These are phyloP conservation scores for Hammondia hammondi DNA, from an alignment of 169 alveolate genomes.

Conservation along the genomic window DNA sequence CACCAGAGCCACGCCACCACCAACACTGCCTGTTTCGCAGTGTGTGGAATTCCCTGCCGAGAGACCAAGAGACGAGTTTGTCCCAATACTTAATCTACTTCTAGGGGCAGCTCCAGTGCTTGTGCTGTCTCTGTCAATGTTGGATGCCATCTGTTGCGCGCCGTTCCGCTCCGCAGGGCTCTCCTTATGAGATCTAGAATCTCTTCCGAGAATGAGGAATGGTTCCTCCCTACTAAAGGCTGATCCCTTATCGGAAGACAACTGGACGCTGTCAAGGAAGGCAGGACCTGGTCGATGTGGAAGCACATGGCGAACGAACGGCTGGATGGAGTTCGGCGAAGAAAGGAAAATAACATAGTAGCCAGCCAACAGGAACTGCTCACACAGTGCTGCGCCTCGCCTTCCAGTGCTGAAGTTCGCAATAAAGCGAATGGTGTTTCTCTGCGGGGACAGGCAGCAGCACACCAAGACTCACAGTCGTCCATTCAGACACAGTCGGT, in stretches of 20 bases:
- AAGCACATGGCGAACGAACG: slow-evolving; percentile 60
- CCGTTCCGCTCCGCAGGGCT: neutral
- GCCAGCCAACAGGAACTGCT: slow-evolving; percentile 60
- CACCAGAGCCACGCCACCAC: neutral
- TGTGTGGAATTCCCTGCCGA: too few relatives aligned
- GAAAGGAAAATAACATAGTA: slow-evolving; percentile 47
- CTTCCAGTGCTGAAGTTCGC: slow-evolving; percentile 59
- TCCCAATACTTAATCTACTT: too few relatives aligned
- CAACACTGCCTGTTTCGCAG: too few relatives aligned
- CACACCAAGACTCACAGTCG: too few relatives aligned
- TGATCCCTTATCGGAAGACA: neutral
- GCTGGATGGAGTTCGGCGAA: slow-evolving; percentile 40
- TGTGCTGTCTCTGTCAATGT: neutral
- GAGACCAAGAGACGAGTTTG: too few relatives aligned
- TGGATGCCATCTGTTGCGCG: slow-evolving; percentile 9
- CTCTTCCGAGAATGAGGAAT: neutral
- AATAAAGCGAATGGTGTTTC: slow-evolving; percentile 52
- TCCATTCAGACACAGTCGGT: too few relatives aligned
- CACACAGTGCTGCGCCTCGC: slow-evolving; percentile 68
- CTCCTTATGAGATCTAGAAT: neutral
- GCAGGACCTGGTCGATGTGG: slow-evolving; percentile 47
- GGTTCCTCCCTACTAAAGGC: neutral
- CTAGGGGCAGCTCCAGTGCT: neutral
- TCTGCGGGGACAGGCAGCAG: slow-evolving; percentile 5
- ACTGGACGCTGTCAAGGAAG: slow-evolving; percentile 38